Evolutionary conservation across 116 monocot species (phyloP), one percentile per base, ranked within the genome.

Genomic region (Dioscorea cayenensis): DNA sequence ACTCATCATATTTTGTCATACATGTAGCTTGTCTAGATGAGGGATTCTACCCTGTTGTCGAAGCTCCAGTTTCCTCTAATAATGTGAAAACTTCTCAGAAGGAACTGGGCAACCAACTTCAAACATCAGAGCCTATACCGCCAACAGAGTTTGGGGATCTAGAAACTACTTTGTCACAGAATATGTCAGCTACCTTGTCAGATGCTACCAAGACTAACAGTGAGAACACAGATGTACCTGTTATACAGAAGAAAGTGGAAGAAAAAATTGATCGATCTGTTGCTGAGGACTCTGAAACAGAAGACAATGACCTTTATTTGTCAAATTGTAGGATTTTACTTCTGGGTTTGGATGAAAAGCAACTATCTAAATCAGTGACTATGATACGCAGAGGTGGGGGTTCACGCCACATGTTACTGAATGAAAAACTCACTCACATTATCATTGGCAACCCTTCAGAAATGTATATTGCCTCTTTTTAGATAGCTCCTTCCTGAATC

Each of bases 371-470:
- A 51, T 73, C 91, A 65, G 84, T 94, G 22, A 71, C 43, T 65
- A 84, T 99, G 82, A 88, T 99, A 76, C 83, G 89, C 36, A 99
- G 78, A 74, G 94, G 99, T 73, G 99, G 94, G 19, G 99, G 99
- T 28, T 79, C 89, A 62, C 81, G 99, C 43, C 81, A 89, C 80
- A 76, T 87, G 72, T 66, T 74, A 49, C 70, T 91, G 68, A 99
- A 71, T 74, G 93, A 94, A 76, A 94, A 71, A 63, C 72, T 99
- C 67, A 94, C 99, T 32, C 99, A 99, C 82, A 89, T 99, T 72
- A 63, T 99, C 69, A 22, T 91, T 48, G 99, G 99, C 23, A 21
- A 81, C 35, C 99, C 94, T 35, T 89, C 94, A 66, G 99, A 90
- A 50, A 77, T 59, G 99, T 99, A 82, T 80, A 90, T 77, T 84